A percentile compares a stretch with the other conserved stretches of the same genome.
Evolutionary conservation across 192 early-diverging fungal species (phyloP).

Genomic region (Kappamyces sp.): DNA sequence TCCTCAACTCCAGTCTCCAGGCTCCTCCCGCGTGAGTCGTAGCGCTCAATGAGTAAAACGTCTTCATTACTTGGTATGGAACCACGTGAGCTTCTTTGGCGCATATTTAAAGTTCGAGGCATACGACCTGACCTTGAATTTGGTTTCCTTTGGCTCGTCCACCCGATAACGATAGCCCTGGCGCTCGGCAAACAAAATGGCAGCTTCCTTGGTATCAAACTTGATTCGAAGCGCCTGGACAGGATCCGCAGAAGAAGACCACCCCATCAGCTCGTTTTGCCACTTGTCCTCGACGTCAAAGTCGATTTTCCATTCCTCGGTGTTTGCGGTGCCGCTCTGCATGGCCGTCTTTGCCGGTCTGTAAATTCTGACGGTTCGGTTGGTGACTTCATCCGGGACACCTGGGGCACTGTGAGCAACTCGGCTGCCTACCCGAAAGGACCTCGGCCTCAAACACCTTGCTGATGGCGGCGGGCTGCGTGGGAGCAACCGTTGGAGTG

Average conservation of each 20-base stretch:
- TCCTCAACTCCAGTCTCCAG: neutral
- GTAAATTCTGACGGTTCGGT: slow-evolving; percentile 81
- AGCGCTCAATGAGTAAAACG: neutral
- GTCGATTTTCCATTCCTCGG: slow-evolving; percentile 81
- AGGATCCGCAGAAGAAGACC: slow-evolving; percentile 70
- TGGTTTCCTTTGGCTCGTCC: slow-evolving; percentile 79
- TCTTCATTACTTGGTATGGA: slow-evolving; percentile 13
- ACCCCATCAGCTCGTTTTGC: slow-evolving; percentile 93
- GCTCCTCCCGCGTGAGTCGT: neutral
- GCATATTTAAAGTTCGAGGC: slow-evolving; percentile 77
- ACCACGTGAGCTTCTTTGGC: slow-evolving; percentile 11
- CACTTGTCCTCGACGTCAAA: slow-evolving; percentile 87
- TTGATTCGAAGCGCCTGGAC: slow-evolving; percentile 76
- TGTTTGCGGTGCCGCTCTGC: slow-evolving; percentile 74
- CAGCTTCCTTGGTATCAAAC: slow-evolving; percentile 81
- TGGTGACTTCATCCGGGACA: slow-evolving; percentile 46
- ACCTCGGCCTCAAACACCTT: slow-evolving; percentile 10
- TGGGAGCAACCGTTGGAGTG: neutral
- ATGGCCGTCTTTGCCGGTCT: slow-evolving; percentile 75
- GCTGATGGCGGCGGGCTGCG: too few relatives aligned
- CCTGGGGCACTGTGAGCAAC: slow-evolving; percentile 23
- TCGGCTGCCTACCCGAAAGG: neutral
- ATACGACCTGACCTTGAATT: slow-evolving; percentile 78
- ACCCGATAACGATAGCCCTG: slow-evolving; percentile 92
- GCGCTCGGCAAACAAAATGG: slow-evolving; percentile 89